These are phyloP conservation scores for Mycena crocata DNA, from an alignment of 768 basidiomycete species.

Conservation along the genomic window DNA sequence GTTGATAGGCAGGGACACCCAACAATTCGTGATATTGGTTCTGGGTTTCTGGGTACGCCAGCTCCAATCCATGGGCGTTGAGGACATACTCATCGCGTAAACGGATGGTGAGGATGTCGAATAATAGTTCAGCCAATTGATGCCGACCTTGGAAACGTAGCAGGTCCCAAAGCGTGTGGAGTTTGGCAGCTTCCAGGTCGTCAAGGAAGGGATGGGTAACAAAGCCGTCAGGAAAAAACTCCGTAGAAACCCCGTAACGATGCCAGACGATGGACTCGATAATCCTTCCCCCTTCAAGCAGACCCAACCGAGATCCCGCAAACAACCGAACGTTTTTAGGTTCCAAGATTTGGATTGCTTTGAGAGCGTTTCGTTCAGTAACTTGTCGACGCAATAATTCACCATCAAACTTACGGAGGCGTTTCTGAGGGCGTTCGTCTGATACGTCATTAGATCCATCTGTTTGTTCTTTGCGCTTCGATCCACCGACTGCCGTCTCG, in stretches of 20 bases:
- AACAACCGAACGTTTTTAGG: not conserved
- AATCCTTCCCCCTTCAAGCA: not conserved
- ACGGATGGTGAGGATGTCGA: not conserved
- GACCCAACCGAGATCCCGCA: not conserved
- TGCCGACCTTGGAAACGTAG: not conserved
- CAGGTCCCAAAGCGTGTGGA: not conserved
- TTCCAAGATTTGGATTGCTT: not conserved
- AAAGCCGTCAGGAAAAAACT: not conserved
- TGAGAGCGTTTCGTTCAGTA: not conserved
- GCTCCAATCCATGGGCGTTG: not conserved
- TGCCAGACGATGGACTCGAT: not conserved
- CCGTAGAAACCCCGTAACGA: not conserved
- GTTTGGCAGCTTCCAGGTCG: not conserved
- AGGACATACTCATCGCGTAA: not conserved
- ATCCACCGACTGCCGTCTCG: not conserved
- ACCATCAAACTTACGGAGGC: not conserved
- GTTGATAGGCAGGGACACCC: not conserved
- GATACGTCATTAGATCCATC: not conserved
- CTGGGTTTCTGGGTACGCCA: not conserved
- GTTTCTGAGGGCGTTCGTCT: not conserved
- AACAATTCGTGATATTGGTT: not conserved
- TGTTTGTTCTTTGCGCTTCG: not conserved
- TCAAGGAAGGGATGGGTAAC: not conserved
- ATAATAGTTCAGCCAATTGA: no score
- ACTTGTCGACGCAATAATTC: not conserved